A percentile compares a stretch with the other conserved stretches of the same genome.
Conservation (phyloP, 1,284 basidiomycete species). For the Chiua sp. region DNA sequence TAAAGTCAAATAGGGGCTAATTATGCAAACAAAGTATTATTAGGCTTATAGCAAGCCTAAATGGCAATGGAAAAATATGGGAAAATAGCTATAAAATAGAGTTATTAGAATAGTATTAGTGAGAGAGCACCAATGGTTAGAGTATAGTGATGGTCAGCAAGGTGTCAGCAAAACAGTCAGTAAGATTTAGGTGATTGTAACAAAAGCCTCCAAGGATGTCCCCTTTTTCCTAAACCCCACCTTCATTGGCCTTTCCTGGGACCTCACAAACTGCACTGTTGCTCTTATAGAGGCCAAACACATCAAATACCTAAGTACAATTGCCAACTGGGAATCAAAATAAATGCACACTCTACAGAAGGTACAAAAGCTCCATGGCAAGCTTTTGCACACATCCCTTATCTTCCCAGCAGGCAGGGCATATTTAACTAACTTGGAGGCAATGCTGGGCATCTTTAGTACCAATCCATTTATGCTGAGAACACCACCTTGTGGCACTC, state of each 20-base stretch:
- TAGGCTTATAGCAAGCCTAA: too few relatives aligned
- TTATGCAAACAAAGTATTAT: too few relatives aligned
- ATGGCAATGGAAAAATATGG: too few relatives aligned
- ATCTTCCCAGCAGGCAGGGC: conserved; percentile 36
- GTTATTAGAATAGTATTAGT: too few relatives aligned
- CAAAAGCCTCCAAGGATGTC: not conserved
- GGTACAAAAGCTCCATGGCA: conserved; percentile 39
- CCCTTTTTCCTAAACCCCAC: not conserved
- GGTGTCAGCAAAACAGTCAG: too few relatives aligned
- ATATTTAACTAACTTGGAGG: conserved; percentile 38
- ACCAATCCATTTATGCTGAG: conserved; percentile 29
- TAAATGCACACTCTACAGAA: conserved; percentile 29
- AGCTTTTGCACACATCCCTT: conserved; percentile 37
- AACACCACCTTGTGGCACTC: too few relatives aligned
- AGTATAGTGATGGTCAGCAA: too few relatives aligned
- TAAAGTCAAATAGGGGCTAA: too few relatives aligned
- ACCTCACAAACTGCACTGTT: not conserved
- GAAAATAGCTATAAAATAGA: too few relatives aligned
- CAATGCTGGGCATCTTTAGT: conserved; percentile 25
- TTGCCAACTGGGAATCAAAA: not conserved
- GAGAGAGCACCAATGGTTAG: too few relatives aligned
- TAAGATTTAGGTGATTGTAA: too few relatives aligned
- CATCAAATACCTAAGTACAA: conserved; percentile 6
- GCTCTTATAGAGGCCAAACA: not conserved
- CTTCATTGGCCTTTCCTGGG: not conserved